Base-by-base conservation (phyloP, 2,329 filamentous ascomycete species). In the Amauroascus niger region DNA sequence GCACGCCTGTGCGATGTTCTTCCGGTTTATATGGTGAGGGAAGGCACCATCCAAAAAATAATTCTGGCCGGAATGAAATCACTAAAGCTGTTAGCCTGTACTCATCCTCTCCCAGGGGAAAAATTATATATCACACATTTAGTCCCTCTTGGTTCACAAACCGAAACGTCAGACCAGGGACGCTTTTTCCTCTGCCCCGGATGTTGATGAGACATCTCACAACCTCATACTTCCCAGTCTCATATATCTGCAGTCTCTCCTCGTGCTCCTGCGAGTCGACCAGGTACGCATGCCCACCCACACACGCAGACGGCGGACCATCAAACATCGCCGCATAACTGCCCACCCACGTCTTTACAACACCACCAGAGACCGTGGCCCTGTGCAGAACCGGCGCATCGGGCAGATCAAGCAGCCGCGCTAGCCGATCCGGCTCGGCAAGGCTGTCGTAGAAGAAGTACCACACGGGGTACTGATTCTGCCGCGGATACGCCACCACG, bases 401-500 rank as follows among this genome's bases (percentile, higher is more conserved):
- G 2, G 33, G 7, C 20, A 53, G 44, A 20, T 20, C 43, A 22
- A 53, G 44, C 32, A 44, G 14, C 26, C 40, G 28, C 16, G n/a
- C 11, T 6, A 48, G 33, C 2, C 37, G 30, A 9, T 47, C 44
- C 14, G 62, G 49, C 8, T 70, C 61, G 1, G 61, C 65, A 1
- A 73, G 61, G 0, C 66, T 72, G 11, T 70, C 69, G 55, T 74
- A 73, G 56, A 74, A 72, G 60, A 73, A 74, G 56, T 73, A 74
- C 64, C 65, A 71, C 0, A 75, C 67, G 0, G 67, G 67, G 41
- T 63, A 69, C 45, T 70, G 49, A 39, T 65, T 48, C 49, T 65
- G 65, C 0, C 62, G 13, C 1, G 58, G 60, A n/a, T 30, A 30
- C n/a, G n/a, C n/a, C n/a, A n/a, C n/a, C n/a, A n/a, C n/a, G 5